Conservation (phyloP, 2,329 filamentous ascomycete species). For the Lizonia empirigonia region DNA sequence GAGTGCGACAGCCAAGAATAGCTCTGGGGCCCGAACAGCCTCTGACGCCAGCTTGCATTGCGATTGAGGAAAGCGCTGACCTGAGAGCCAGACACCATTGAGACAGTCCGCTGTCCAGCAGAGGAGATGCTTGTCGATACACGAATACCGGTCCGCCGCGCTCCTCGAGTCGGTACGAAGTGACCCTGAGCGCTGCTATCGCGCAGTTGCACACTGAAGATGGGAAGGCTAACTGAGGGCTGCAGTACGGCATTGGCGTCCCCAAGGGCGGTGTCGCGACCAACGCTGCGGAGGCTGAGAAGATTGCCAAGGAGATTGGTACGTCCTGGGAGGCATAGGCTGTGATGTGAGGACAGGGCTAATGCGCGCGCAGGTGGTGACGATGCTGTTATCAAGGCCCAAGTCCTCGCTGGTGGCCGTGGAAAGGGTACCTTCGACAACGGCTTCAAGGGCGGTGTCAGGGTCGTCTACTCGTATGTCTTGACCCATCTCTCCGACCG, state of each 20-base stretch:
- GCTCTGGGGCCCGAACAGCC: conserved; percentile 30
- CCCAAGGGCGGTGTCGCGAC: conserved; percentile 88
- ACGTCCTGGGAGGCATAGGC: conserved; percentile 36
- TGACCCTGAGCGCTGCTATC: too few species aligned
- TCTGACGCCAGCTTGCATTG: conserved; percentile 40
- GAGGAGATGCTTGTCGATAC: conserved; percentile 88
- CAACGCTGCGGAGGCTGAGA: conserved; percentile 84
- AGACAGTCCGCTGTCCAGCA: conserved; percentile 71
- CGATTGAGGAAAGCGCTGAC: conserved; percentile 36
- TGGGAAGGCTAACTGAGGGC: conserved; percentile 31
- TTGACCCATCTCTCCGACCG: conserved; percentile 7
- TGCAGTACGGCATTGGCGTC: conserved; percentile 90
- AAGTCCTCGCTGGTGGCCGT: conserved; percentile 95
- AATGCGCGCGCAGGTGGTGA: conserved; percentile 64
- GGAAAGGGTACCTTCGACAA: conserved; percentile 99
- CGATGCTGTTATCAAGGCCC: conserved; percentile 99
- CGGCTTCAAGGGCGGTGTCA: conserved; percentile 96
- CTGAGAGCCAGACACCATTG: conserved; percentile 58
- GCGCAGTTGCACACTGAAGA: neutral
- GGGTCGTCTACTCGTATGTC: conserved; percentile 93
- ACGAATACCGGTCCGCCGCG: conserved; percentile 96
- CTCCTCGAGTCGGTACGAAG: conserved; percentile 72
- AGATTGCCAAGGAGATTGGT: conserved; percentile 88
- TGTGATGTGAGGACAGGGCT: conserved; percentile 30
- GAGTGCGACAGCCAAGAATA: conserved; percentile 45